phyloP scores from a whole-genome alignment of 441 rosid species.

The Populus tomentosa region DNA sequence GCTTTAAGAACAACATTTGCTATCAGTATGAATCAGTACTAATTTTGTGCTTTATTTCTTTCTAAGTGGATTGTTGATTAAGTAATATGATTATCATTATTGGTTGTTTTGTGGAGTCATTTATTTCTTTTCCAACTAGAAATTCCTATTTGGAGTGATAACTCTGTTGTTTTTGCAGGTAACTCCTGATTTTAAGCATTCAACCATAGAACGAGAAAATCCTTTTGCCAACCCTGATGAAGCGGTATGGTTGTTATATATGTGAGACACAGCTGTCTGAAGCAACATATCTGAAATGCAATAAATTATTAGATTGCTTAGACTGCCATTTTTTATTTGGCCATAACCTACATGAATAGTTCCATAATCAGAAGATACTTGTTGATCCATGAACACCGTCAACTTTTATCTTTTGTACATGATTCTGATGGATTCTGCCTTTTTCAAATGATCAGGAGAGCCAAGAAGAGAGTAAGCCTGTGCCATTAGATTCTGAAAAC shows the following conservation, averaged over 20 bases:
- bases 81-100: neutral
- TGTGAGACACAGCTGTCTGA: neutral
- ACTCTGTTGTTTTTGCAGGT: conserved; percentile 18
- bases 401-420: conserved; percentile 1
- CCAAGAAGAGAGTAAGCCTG: conserved; percentile 38
- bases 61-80: neutral
- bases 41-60: neutral
- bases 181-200: conserved; percentile 40
- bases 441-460: conserved; percentile 35
- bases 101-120: neutral
- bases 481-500: conserved; percentile 21
- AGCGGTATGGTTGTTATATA: conserved; percentile 28
- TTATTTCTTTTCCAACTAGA: neutral
- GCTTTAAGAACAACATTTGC: neutral
- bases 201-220: conserved; percentile 29
- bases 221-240: conserved; percentile 33
- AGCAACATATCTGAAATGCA: neutral
- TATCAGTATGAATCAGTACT: neutral
- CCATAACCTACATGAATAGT: neutral
- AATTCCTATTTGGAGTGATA: conserved; percentile 4
- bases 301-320: conserved; percentile 1
- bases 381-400: conserved; percentile 4
- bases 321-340: neutral
- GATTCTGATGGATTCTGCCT: conserved; percentile 5
- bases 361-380: neutral